A percentile compares a stretch with the other conserved stretches of the same genome.
These are phyloP conservation scores for Metrosideros polymorpha DNA, from an alignment of 441 rosid species.

Conservation along the genomic window DNA sequence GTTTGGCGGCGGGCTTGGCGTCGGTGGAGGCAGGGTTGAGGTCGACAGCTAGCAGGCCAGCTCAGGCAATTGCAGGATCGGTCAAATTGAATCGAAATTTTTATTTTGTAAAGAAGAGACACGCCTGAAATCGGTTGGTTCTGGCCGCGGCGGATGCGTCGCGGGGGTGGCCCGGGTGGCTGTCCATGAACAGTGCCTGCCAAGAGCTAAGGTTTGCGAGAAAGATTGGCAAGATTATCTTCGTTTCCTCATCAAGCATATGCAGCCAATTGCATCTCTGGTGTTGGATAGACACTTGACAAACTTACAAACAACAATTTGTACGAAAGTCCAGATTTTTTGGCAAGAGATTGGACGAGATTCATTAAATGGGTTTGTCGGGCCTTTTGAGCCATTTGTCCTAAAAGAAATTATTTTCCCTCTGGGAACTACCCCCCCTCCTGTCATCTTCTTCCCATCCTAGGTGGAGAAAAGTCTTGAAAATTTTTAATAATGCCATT, in stretches of 20 bases:
- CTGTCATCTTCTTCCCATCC: background rate
- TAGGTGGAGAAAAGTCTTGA: background rate
- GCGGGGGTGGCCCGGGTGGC: background rate
- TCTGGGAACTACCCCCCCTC: background rate
- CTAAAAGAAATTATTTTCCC: background rate
- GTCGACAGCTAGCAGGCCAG: background rate
- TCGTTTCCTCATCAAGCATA: background rate
- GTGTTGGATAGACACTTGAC: background rate
- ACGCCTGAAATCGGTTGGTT: rapidly evolving
- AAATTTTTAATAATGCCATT: background rate
- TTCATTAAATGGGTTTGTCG: background rate
- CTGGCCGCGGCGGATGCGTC: rapidly evolving
- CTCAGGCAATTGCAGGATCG: rapidly evolving
- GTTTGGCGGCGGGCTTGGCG: rapidly evolving
- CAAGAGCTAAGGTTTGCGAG: background rate
- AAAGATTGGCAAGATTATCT: background rate
- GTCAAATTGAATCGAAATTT: background rate
- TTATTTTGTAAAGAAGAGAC: background rate
- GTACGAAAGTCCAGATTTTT: background rate
- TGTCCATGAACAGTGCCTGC: background rate
- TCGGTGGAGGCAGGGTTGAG: background rate
- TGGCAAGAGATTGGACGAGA: background rate
- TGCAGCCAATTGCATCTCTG: background rate
- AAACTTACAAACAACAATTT: background rate
- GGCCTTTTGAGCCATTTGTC: background rate